phyloP scores from a whole-genome alignment of 192 early-diverging fungal genomes.

The Chytriomyces hyalinus region DNA sequence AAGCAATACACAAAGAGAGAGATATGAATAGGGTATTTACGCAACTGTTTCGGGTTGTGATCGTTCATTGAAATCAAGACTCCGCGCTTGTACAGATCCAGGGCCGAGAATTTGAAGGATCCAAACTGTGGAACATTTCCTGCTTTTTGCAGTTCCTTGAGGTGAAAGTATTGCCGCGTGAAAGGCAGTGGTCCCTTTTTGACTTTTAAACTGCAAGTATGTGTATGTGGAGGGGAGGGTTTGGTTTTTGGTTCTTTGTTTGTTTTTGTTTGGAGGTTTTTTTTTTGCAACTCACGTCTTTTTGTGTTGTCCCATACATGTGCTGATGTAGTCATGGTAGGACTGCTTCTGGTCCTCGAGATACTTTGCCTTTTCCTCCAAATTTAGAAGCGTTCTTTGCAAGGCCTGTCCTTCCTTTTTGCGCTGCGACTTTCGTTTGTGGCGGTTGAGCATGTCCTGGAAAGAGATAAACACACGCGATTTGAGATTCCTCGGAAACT shows the following conservation, averaged over 20 bases:
- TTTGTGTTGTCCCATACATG: slow-evolving; percentile 85
- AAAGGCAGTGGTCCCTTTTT: slow-evolving; percentile 82
- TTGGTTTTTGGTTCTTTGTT: neutral
- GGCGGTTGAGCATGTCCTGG: slow-evolving; percentile 89
- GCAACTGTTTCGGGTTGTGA: slow-evolving; percentile 75
- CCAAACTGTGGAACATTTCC: slow-evolving; percentile 94
- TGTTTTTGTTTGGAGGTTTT: neutral
- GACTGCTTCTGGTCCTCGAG: slow-evolving; percentile 86
- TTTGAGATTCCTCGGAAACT: too few relatives aligned
- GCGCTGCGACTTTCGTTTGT: slow-evolving; percentile 77
- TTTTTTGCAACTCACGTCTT: slow-evolving; percentile 45
- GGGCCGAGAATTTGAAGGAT: slow-evolving; percentile 97
- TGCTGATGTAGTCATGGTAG: slow-evolving; percentile 89
- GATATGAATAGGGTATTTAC: slow-evolving; percentile 8
- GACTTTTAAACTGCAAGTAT: slow-evolving; percentile 46
- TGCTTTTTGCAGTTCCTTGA: slow-evolving; percentile 78
- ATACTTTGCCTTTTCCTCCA: slow-evolving; percentile 84
- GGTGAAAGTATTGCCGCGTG: slow-evolving; percentile 94
- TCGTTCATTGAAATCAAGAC: slow-evolving; percentile 87
- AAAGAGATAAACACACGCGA: neutral
- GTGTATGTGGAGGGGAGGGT: too few relatives aligned
- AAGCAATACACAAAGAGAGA: neutral
- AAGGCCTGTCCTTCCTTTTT: slow-evolving; percentile 76
- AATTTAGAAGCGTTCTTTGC: slow-evolving; percentile 76
- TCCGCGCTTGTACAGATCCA: slow-evolving; percentile 89